Base-by-base conservation (phyloP, 1,284 basidiomycete genomes). In the Lentinula novae-zelandiae region DNA sequence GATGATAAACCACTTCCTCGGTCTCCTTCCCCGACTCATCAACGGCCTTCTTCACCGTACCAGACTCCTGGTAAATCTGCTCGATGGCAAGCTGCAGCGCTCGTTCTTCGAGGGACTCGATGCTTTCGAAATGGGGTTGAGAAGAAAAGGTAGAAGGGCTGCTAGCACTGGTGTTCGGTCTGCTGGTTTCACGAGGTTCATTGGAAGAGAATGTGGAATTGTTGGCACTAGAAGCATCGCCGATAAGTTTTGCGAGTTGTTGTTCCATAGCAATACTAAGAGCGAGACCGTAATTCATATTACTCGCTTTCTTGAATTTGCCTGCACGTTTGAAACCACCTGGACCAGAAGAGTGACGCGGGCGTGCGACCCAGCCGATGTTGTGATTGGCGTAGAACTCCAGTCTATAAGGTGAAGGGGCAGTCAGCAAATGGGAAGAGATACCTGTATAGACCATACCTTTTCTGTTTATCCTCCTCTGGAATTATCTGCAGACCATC, bases 251-350 rank as follows among this genome's bases (percentile, higher is more conserved):
- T 5, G 31, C 39, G 15, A 44, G 58, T 66, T 91, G 83, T 69
- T 85, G 84, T 73, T 95, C 92, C 67, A 91, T 80, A 62, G 83
- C 82, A 42, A 93, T 75, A n/a, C 88, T 90, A 8, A 94, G 77
- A 56, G 78, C 77, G 33, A 92, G 82, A 1, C 82, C 91, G 71
- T 92, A 93, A 73, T 95, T 95, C 89, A 95, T 91, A 73, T 63
- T 63, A 17, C 86, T 88, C 0, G 91, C 92, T 74, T 95, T 95
- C 80, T 95, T 94, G 80, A 94, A 95, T 39, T 91, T 85, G 61
- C 93, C 93, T 15, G 89, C 88, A 60, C 93, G 89, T 61, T 84
- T 80, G 77, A 86, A 95, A 0, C 90, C 91, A 68, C 84, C 84
- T 48, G 77, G 65, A 9, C 69, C 70, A 66, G 74, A 73, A 39